Evolutionary conservation across 495 filamentous ascomycete species (phyloP).

Genomic region (Aspergillus heteromorphus): DNA sequence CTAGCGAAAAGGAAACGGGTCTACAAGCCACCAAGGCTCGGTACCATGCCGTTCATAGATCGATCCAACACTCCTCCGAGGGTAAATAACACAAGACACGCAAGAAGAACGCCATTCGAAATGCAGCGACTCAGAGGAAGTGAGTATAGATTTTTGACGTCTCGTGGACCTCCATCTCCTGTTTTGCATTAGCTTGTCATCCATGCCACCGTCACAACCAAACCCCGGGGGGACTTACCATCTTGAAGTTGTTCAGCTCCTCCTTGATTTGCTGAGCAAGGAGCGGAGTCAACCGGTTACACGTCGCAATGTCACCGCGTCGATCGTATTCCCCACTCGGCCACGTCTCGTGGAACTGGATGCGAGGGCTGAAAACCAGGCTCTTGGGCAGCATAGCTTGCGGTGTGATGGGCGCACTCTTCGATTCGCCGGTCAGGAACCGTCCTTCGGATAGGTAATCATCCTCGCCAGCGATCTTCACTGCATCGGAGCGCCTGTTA

Average conservation of each 20-base stretch:
- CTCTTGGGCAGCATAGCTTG: conserved; percentile 58
- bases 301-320: conserved; percentile 92
- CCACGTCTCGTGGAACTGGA: conserved; percentile 96
- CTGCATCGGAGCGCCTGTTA: conserved; percentile 57
- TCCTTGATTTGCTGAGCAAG: conserved; percentile 99
- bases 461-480: conserved; percentile 74
- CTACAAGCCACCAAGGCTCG: conserved; percentile 23
- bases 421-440: conserved; percentile 54
- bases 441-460: conserved; percentile 78
- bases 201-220: not conserved
- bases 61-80: conserved; percentile 22
- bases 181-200: conserved; percentile 28
- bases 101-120: conserved; percentile 21
- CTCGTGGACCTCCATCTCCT: conserved; percentile 99
- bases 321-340: conserved; percentile 92
- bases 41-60: conserved; percentile 21
- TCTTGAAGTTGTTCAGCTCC: conserved; percentile 98
- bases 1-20: conserved; percentile 18
- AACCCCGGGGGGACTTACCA: conserved; percentile 57
- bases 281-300: conserved; percentile 94
- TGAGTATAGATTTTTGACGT: conserved; percentile 98
- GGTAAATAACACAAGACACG: conserved; percentile 17
- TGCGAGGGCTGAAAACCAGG: conserved; percentile 88
- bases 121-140: conserved; percentile 70
- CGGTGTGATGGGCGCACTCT: conserved; percentile 75